Percentiles rank a stretch among this genome's conserved stretches.
Evolutionary conservation across 1,139 yeast genomes (phyloP).

Genomic region (Scheffersomyces segobiensis): DNA sequence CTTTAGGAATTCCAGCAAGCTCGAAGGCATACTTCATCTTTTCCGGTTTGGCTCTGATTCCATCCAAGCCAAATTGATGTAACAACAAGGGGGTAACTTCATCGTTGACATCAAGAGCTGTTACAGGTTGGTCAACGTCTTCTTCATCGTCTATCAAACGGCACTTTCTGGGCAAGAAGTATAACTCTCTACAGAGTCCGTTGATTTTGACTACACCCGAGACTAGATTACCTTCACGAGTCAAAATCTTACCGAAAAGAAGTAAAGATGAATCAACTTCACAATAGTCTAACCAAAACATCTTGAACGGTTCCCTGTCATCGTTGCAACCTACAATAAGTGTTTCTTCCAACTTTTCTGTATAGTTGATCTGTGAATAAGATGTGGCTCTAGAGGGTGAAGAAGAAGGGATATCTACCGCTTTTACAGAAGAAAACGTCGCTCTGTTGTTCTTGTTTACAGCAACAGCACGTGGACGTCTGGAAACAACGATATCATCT

Average conservation of each 20-base stretch:
- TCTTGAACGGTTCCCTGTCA: conserved; percentile 51
- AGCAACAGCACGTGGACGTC: conserved; percentile 39
- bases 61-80: conserved; percentile 60
- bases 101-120: conserved; percentile 69
- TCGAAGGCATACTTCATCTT: conserved; percentile 87
- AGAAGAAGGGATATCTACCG: conserved; percentile 22
- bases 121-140: conserved; percentile 29
- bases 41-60: conserved; percentile 70
- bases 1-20: conserved; percentile 73
- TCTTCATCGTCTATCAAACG: conserved; percentile 29
- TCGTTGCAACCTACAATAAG: conserved; percentile 41
- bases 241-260: conserved; percentile 78
- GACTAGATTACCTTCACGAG: conserved; percentile 58
- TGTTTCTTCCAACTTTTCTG: conserved; percentile 48
- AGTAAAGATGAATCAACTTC: conserved; percentile 72
- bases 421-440: conserved; percentile 23
- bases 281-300: conserved; percentile 90
- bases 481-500: conserved; percentile 51
- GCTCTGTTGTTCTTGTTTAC: conserved; percentile 11
- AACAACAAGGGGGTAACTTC: conserved; percentile 71
- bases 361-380: conserved; percentile 23
- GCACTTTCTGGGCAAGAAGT: conserved; percentile 67
- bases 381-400: conserved; percentile 22
- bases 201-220: conserved; percentile 80
- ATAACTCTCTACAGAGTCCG: conserved; percentile 71